Evolutionary conservation across 2,329 filamentous ascomycete genomes (phyloP), one percentile per base, ranked within the genome.

Genomic region (Scedosporium dehoogii): DNA sequence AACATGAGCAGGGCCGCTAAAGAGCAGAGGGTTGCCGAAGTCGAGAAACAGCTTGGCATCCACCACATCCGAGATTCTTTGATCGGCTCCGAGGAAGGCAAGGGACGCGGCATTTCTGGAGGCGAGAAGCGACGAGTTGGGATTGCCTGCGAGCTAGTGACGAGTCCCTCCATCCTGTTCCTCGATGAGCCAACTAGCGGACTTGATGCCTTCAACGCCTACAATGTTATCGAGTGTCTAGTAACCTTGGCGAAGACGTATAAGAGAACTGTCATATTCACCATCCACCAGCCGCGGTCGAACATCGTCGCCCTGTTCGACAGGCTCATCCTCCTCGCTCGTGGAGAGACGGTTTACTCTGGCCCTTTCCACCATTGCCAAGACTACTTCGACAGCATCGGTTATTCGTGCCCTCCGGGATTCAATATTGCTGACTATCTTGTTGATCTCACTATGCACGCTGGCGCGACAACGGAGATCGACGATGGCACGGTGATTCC

Each of bases 391-490:
- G 91, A 97, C 70, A 83, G 86, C 57, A 87, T 96, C 65, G 96
- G 94, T 53, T 99, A 97, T 73, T 81, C 89, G 58, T 99, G 96
- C 70, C 94, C 94, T 10, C 89, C 92, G 25, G 96, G 96, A 2
- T 99, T 97, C 82, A 99, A 99, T 70, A 97, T 99, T 74, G 94
- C 94, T 3, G 94, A 99, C 73, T 99, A 97, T 71, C 84, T 99
- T 4, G 92, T 99, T 33, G 94, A 99, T 72, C 81, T 99, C 48
- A 97, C 94, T 0, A 97, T 99, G 93, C 94, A 99, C 72, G 92
- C 92, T 25, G 85, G 90, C 63, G 80, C 81, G 55, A 83, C 79
- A 21, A 77, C 82, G 6, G 41, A 71, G 27, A 81, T 85, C 62
- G 83, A 87, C 41, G 84, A 87, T 62, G 83, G 82, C 14, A 73